phyloP scores from a whole-genome alignment of 768 basidiomycete species.

The Mrakia frigida region DNA sequence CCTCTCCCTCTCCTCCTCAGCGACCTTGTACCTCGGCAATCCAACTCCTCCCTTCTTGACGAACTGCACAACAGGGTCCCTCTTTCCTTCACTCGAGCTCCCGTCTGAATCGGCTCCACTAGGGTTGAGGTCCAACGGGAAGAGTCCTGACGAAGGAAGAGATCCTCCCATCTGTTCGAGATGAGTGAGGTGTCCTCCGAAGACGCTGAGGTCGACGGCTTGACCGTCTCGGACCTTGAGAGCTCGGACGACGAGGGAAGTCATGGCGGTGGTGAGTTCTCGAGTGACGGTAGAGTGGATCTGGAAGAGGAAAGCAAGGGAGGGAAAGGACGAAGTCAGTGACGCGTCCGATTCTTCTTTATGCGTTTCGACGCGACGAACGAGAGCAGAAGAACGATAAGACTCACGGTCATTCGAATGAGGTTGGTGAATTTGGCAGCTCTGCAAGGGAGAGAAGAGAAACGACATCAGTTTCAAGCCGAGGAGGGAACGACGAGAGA shows the following conservation, averaged over 20 bases:
- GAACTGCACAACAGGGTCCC: not conserved
- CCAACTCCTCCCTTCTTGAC: not conserved
- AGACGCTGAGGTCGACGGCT: not conserved
- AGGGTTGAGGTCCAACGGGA: not conserved
- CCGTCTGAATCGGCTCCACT: not conserved
- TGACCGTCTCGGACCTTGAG: constrained; percentile 22
- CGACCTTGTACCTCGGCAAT: not conserved
- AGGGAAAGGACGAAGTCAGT: not conserved
- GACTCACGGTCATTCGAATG: constrained; percentile 25
- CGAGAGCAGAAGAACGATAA: not conserved
- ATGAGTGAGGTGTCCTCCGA: not conserved
- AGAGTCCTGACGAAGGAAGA: not conserved
- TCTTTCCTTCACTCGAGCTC: not conserved
- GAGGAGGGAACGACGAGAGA: not conserved
- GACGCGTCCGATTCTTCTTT: too few species aligned
- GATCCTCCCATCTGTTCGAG: not conserved
- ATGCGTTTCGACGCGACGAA: not conserved
- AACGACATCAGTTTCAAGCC: not conserved
- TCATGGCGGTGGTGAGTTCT: constrained; percentile 28
- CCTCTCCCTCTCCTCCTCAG: not conserved
- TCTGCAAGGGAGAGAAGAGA: not conserved
- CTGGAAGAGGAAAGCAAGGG: not conserved
- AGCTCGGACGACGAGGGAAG: constrained; percentile 23
- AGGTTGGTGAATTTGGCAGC: constrained; percentile 17
- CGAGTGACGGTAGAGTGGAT: constrained; percentile 28